phyloP scores from a whole-genome alignment of 164 flowering plant species.

The Pachysandra terminalis region DNA sequence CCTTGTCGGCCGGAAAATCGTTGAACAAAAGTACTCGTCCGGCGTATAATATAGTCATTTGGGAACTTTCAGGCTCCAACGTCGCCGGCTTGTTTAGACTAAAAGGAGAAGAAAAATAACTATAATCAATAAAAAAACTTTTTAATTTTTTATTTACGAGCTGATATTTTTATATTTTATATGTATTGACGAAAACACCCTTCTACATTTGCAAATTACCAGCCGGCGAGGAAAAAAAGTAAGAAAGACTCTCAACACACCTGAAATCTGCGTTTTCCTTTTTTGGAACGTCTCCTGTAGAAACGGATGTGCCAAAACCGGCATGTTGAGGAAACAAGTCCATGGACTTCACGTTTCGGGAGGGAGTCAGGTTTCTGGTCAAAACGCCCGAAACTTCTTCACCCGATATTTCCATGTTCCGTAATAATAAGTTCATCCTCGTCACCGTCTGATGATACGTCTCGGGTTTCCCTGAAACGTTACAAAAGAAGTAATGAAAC shows the following conservation, averaged over 20 bases:
- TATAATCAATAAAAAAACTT: too few species aligned
- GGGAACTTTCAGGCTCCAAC: slow-evolving; percentile 25
- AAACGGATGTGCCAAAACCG: neutral
- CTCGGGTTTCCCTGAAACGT: slow-evolving; percentile 26
- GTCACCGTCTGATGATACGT: slow-evolving; percentile 5
- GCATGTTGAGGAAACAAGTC: neutral
- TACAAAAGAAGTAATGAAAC: neutral
- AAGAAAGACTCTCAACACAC: neutral
- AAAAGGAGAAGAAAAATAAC: neutral
- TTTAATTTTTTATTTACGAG: neutral
- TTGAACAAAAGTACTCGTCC: slow-evolving; percentile 58
- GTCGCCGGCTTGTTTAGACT: slow-evolving; percentile 4
- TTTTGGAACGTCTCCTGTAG: neutral
- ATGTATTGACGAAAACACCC: neutral
- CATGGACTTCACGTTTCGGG: slow-evolving; percentile 16
- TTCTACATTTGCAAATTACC: neutral
- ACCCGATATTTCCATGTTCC: slow-evolving; percentile 19
- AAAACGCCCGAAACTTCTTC: too few species aligned
- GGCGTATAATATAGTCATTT: slow-evolving; percentile 65
- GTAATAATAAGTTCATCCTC: slow-evolving; percentile 43
- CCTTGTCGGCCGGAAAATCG: slow-evolving; percentile 54
- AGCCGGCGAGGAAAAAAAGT: neutral
- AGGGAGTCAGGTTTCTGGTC: neutral
- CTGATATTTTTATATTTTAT: neutral
- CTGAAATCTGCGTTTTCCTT: neutral